These are phyloP conservation scores for Stagonosporopsis chrysanthemi DNA, from an alignment of 2,329 filamentous ascomycete genomes.

Conservation along the genomic window DNA sequence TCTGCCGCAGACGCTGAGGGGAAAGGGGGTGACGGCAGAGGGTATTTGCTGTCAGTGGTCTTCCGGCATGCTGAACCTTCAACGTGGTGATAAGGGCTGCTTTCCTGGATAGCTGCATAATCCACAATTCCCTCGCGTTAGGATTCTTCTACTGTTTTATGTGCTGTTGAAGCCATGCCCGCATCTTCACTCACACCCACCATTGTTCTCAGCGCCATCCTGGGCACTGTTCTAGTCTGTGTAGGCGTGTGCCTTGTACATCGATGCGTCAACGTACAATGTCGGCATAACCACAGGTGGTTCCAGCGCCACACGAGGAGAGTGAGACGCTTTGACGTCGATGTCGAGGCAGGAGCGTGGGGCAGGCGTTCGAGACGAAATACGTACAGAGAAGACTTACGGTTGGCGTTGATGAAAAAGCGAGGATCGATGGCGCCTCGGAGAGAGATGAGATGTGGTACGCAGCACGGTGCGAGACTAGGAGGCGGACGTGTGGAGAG, in stretches of 20 bases:
- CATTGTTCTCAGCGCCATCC: not conserved
- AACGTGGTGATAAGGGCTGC: not conserved
- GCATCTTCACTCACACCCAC: not conserved
- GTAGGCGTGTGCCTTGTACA: not conserved
- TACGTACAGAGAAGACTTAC: not conserved
- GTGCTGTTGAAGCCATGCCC: not conserved
- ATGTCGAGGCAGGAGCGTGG: not conserved
- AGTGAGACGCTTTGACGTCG: not conserved
- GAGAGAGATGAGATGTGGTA: not conserved
- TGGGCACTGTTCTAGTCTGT: not conserved
- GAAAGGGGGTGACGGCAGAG: no score
- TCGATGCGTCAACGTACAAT: not conserved
- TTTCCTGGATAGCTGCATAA: not conserved
- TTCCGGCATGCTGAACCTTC: not conserved
- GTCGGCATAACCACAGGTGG: not conserved
- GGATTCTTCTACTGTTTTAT: no score
- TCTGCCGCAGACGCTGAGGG: no score
- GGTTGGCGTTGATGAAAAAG: not conserved
- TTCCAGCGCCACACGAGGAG: not conserved
- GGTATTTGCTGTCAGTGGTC: not conserved
- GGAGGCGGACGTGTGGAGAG: not conserved
- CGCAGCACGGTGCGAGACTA: not conserved
- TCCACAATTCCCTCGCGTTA: no score
- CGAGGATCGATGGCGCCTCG: no score
- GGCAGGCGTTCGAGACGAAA: not conserved